Conservation (phyloP, 441 rosid species). For the Pelargonium australe region DNA sequence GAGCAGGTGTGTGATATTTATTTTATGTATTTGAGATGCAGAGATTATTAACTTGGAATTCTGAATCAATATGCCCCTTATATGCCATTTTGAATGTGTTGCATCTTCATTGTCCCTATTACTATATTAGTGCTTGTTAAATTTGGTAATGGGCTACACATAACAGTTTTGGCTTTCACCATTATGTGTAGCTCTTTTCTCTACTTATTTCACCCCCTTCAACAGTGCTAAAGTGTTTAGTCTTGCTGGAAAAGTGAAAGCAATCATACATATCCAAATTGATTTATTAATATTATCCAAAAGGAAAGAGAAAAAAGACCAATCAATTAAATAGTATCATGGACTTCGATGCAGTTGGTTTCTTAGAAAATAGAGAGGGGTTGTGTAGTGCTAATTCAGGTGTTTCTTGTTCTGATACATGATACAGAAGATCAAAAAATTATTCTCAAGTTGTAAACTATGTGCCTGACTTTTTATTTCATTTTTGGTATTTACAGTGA, state of each 20-base stretch:
- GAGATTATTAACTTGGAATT: not conserved
- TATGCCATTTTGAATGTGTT: not conserved
- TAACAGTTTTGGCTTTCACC: too few species aligned
- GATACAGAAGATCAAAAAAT: not conserved
- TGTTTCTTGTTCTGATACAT: not conserved
- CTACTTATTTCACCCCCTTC: too few species aligned
- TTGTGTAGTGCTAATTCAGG: not conserved
- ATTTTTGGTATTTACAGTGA: not conserved
- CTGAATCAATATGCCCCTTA: not conserved
- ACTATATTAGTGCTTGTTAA: too few species aligned
- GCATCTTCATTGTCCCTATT: not conserved
- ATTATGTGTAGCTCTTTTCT: too few species aligned
- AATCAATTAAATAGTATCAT: not conserved
- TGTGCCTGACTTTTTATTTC: not conserved
- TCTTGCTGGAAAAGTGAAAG: not conserved
- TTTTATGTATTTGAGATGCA: not conserved
- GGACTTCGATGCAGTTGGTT: not conserved
- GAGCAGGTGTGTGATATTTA: slow-evolving; percentile 56
- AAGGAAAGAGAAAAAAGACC: not conserved
- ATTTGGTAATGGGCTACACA: too few species aligned
- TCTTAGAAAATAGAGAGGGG: not conserved
- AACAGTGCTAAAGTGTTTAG: not conserved
- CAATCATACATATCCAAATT: not conserved
- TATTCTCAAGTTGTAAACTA: not conserved
- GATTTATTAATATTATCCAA: not conserved